Evolutionary conservation across 495 filamentous ascomycete species (phyloP), one percentile per base, ranked within the genome.

Genomic region (Tirmania nivea): DNA sequence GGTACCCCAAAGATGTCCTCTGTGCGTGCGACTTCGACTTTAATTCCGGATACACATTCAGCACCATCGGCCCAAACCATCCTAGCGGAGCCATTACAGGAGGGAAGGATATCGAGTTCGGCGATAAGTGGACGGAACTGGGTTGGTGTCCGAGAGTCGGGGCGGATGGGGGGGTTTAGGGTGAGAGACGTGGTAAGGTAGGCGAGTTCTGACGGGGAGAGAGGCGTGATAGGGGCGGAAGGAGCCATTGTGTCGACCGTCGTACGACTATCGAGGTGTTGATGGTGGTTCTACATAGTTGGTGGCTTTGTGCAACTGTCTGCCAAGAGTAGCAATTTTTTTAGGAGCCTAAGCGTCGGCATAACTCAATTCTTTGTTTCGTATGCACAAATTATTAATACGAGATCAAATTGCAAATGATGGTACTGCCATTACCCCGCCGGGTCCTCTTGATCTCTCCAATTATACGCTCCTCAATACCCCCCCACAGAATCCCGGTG

Each of bases 131-230:
- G 87, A 2, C 90, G 87, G 73, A 96, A 96, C 63, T 92, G 83
- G 14, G 78, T 82, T 8, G 86, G 72, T 19, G 78, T 71, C 65
- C 88, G 86, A 56, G 77, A 79, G 65, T 97, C 90, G 19, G 89
- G 86, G 31, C 90, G 88, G 63, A 96, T 81, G 8, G 90, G 85
- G n/a, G 78, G 81, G 12, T 68, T 67, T 35, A 79, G 75, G 10
- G 77, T 72, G 60, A 97, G 86, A 4, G 90, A 90, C 53, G 79
- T 76, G 75, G 88, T 87, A 49, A 95, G 79, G 74, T 94, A 97
- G 65, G 88, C 84, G 60, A 96, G 85, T 68, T 97, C 92, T 59
- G 90, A 85, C 42, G 88, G 88, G 19, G 87, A 94, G 68, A 97
- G 79, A 69, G 72, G 48, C 9, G 45, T 35, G n/a, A 51, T 16